phyloP scores from a whole-genome alignment of 2,329 filamentous ascomycete genomes.

The Colletotrichum euphorbiae region DNA sequence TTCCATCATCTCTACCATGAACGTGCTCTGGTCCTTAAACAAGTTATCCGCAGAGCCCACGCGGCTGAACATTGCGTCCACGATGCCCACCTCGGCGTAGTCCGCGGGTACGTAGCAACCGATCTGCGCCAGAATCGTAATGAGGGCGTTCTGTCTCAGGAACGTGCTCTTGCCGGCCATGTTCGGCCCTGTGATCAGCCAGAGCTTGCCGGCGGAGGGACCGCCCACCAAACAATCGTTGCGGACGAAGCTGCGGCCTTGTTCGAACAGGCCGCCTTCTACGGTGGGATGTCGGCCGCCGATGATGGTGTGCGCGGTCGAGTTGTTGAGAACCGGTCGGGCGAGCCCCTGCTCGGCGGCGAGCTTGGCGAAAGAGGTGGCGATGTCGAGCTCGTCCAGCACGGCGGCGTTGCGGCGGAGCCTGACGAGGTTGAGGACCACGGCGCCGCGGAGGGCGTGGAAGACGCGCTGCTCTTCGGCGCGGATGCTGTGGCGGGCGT shows the following conservation, averaged over 20 bases:
- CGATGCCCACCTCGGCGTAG: constrained; percentile 86
- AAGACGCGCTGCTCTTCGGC: constrained; percentile 88
- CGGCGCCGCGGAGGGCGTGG: constrained; percentile 75
- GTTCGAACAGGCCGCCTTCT: constrained; percentile 81
- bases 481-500: constrained; percentile 80
- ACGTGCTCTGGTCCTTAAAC: constrained; percentile 95
- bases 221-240: constrained; percentile 89
- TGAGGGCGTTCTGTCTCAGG: constrained; percentile 92
- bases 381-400: constrained; percentile 92
- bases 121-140: constrained; percentile 91
- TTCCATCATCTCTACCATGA: constrained; percentile 99
- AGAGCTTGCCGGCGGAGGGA: constrained; percentile 70
- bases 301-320: constrained; percentile 78
- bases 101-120: constrained; percentile 93
- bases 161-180: constrained; percentile 99
- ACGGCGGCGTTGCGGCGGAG: constrained; percentile 91
- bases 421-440: constrained; percentile 85
- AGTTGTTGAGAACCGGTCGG: constrained; percentile 77
- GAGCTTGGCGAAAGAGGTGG: constrained; percentile 84
- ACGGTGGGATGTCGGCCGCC: constrained; percentile 94
- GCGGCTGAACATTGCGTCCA: constrained; percentile 96
- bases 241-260: constrained; percentile 83
- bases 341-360: constrained; percentile 79
- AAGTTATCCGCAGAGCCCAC: constrained; percentile 95
- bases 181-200: constrained; percentile 87